These are phyloP conservation scores for Candida maris DNA, from an alignment of 805 yeast genomes.

Conservation along the genomic window DNA sequence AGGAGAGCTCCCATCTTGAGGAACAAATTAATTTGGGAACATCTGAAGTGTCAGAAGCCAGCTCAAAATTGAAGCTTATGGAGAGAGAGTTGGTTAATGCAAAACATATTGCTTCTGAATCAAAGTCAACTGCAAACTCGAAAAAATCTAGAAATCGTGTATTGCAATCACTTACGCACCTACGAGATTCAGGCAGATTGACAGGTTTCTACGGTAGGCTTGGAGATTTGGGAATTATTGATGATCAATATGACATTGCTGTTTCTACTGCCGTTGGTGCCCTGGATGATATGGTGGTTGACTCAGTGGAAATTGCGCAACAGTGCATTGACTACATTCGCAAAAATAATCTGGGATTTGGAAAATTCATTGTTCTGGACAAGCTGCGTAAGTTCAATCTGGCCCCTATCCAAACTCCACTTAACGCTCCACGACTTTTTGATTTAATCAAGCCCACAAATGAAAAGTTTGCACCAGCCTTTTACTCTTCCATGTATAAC, in stretches of 20 bases:
- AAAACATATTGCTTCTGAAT: slow-evolving; percentile 65
- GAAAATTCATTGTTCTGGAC: slow-evolving; percentile 76
- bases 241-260: slow-evolving; percentile 85
- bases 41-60: slow-evolving; percentile 50
- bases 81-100: slow-evolving; percentile 47
- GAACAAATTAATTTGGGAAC: slow-evolving; percentile 59
- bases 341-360: slow-evolving; percentile 80
- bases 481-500: slow-evolving; percentile 80
- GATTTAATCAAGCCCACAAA: slow-evolving; percentile 74
- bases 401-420: slow-evolving; percentile 63
- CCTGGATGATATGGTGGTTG: slow-evolving; percentile 90
- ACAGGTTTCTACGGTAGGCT: slow-evolving; percentile 84
- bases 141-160: slow-evolving; percentile 72
- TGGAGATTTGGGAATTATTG: slow-evolving; percentile 91
- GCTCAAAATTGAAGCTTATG: slow-evolving; percentile 47
- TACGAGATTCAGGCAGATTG: slow-evolving; percentile 78
- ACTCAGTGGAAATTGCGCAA: slow-evolving; percentile 59
- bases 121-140: slow-evolving; percentile 53
- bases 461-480: slow-evolving; percentile 75
- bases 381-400: slow-evolving; percentile 65
- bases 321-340: slow-evolving; percentile 74
- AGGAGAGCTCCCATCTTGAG: slow-evolving; percentile 45
- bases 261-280: slow-evolving; percentile 93
- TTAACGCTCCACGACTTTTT: slow-evolving; percentile 72
- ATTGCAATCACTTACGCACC: slow-evolving; percentile 58